These are phyloP conservation scores for Mycena alexandri DNA, from an alignment of 768 basidiomycete species.

Conservation along the genomic window DNA sequence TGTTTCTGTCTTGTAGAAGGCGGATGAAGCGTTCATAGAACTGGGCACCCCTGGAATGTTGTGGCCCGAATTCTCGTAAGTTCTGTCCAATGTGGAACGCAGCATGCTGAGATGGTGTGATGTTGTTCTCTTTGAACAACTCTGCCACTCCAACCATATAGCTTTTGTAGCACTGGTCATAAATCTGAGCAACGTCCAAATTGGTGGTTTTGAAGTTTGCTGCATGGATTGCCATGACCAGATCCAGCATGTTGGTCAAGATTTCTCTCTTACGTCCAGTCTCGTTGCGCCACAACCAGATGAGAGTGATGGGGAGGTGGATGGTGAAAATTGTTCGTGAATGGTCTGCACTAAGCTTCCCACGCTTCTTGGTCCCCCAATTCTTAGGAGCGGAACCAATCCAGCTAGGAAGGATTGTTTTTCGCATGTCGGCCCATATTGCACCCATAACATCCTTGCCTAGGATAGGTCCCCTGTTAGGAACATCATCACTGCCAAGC, in stretches of 20 bases:
- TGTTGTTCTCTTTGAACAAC: conserved; percentile 41
- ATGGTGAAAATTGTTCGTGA: conserved; percentile 49
- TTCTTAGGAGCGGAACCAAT: conserved; percentile 37
- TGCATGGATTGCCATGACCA: conserved; percentile 42
- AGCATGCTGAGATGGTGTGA: conserved; percentile 48
- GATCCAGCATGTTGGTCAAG: conserved; percentile 48
- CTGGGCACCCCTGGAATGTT: conserved; percentile 33
- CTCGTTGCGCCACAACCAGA: conserved; percentile 49
- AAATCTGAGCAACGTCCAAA: conserved; percentile 14
- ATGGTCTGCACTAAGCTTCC: conserved; percentile 51
- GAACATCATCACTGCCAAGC: not conserved
- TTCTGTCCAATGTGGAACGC: conserved; percentile 47
- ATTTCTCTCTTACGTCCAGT: conserved; percentile 33
- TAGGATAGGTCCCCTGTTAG: conserved; percentile 26
- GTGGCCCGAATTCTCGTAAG: conserved; percentile 46
- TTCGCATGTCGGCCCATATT: conserved; percentile 38
- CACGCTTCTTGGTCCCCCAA: conserved; percentile 41
- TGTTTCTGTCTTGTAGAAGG: conserved; percentile 35
- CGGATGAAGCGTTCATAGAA: conserved; percentile 37
- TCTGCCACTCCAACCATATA: conserved; percentile 39
- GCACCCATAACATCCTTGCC: conserved; percentile 30
- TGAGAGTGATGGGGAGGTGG: conserved; percentile 50
- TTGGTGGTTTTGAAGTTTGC: conserved; percentile 37
- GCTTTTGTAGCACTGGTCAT: conserved; percentile 25
- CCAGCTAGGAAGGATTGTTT: conserved; percentile 44